Base-by-base conservation (phyloP, 495 filamentous ascomycete species). In the Barbatosphaeria neglecta region DNA sequence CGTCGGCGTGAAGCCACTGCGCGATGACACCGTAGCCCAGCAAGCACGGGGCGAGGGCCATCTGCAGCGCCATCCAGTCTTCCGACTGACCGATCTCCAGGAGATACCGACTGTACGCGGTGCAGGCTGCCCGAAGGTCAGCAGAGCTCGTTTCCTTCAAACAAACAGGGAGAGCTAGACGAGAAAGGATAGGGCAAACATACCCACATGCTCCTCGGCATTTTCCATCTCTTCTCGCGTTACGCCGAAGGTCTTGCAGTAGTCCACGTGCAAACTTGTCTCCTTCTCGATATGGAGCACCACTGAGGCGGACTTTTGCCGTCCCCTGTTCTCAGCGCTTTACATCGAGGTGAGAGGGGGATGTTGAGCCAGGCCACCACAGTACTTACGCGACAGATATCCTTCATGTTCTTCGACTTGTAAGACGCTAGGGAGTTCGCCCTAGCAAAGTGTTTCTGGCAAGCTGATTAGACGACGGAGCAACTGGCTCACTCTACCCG, bases 71-170 rank as follows among this genome's bases (percentile, higher is more conserved):
- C 38, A 95, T 67, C 79, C 80, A 89, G 61, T 92, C 87, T 56
- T 89, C 79, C 6, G 84, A 86, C 48, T 89, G 80, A 18, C 89
- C 90, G 16, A 94, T 77, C 56, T 96, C 90, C 19, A 96, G 77
- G 17, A 93, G 82, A 59, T 88, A 92, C 58, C 78, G 73, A 13
- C 78, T 84, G 52, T 87, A 86, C 35, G 83, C 82, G 10, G 81
- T 86, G 51, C 82, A 86, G 7, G 82, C 82, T 77, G 53, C 41
- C 3, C 24, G 41, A 15, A n/a, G n/a, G n/a, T n/a, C n/a, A n/a
- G n/a, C n/a, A n/a, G n/a, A n/a, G n/a, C n/a, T n/a, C n/a, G n/a
- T n/a, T n/a, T n/a, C n/a, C n/a, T n/a, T n/a, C n/a, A n/a, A n/a
- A n/a, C n/a, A n/a, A n/a, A n/a, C n/a, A n/a, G n/a, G n/a, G 15